Evolutionary conservation across 129 eudicot species (phyloP), one percentile per base, ranked within the genome.

Genomic region (Tagetes erecta): DNA sequence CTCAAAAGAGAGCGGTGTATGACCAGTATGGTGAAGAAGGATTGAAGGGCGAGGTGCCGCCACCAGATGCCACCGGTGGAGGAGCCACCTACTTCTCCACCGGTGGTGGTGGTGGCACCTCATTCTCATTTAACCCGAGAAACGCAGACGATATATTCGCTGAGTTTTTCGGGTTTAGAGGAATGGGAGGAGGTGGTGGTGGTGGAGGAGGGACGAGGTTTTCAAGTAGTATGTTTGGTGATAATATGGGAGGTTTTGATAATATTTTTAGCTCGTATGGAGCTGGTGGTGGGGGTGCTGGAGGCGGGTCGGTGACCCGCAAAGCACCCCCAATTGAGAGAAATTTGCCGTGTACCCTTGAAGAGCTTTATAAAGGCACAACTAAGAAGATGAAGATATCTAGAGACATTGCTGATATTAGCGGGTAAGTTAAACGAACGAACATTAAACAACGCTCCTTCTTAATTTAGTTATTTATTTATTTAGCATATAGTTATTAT

Each of bases 21-120:
- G 96, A 89, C 50, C 91, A 84, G 52, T 86, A 84, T 9, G 96
- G 91, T 45, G 96, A 86, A 72, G 91, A 89, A 74, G 89, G 96
- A 6, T 72, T 89, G 14, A 86, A 84, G 65, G 88, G 87, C 5
- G 78, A 75, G 57, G 86, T 81, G 59, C 95, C 95, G 41, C 96
- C 91, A 20, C 91, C 96, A 1, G 91, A 53, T 4, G 91, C 91
- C 8, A 89, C 87, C 14, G 96, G 90, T 0, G 86, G 73, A 45
- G 87, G 90, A 5, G 71, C 95, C 55, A 69, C 83, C 83, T 84
- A 37, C 83, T 87, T 84, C 71, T 81, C 84, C 27, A 76, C 81
- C 42, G 27, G 27, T 20, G 27, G 27, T 20, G 27, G 27, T 20
- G 85, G 83, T 34, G 88, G 88, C 7, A 79, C 88, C 0, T 77